phyloP scores from a whole-genome alignment of 2,329 filamentous ascomycete species.

The Ophidiomyces ophidiicola region DNA sequence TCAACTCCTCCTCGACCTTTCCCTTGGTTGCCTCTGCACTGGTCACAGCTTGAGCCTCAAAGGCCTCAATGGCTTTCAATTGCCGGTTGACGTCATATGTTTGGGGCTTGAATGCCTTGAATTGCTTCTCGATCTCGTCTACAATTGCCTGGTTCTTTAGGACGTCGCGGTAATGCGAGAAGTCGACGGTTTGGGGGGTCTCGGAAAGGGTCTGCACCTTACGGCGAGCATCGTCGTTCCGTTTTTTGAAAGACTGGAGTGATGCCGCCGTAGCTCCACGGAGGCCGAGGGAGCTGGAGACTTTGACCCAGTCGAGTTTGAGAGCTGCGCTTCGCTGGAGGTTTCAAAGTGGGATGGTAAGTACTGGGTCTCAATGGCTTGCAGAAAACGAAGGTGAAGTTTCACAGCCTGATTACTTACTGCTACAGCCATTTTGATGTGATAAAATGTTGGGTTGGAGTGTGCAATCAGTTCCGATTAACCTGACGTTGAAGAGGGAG shows the following conservation, averaged over 20 bases:
- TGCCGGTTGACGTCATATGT: conserved; percentile 89
- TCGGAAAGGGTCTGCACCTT: conserved; percentile 76
- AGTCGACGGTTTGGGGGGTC: conserved; percentile 78
- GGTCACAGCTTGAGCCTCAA: conserved; percentile 93
- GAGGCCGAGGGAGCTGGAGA: conserved; percentile 87
- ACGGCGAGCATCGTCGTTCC: conserved; percentile 96
- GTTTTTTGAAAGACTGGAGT: conserved; percentile 96
- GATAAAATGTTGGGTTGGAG: conserved; percentile 20
- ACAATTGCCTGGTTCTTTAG: conserved; percentile 95
- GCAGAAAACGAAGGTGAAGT: neutral
- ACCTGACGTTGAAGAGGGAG: conserved; percentile 9
- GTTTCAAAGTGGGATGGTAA: neutral
- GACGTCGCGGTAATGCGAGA: conserved; percentile 75
- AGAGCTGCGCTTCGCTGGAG: conserved; percentile 85
- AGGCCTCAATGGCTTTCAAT: conserved; percentile 95
- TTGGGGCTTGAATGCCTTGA: conserved; percentile 78
- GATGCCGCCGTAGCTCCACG: conserved; percentile 85
- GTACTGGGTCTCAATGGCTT: neutral
- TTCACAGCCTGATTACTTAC: conserved; percentile 10
- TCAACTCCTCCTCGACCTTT: conserved; percentile 88
- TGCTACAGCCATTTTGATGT: conserved; percentile 35
- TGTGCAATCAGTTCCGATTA: conserved; percentile 4
- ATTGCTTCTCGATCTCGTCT: conserved; percentile 95
- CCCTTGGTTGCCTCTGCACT: conserved; percentile 94
- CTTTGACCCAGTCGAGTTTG: conserved; percentile 98